These are phyloP conservation scores for Rhizopogon rudus DNA, from an alignment of 768 basidiomycete species.

Conservation along the genomic window DNA sequence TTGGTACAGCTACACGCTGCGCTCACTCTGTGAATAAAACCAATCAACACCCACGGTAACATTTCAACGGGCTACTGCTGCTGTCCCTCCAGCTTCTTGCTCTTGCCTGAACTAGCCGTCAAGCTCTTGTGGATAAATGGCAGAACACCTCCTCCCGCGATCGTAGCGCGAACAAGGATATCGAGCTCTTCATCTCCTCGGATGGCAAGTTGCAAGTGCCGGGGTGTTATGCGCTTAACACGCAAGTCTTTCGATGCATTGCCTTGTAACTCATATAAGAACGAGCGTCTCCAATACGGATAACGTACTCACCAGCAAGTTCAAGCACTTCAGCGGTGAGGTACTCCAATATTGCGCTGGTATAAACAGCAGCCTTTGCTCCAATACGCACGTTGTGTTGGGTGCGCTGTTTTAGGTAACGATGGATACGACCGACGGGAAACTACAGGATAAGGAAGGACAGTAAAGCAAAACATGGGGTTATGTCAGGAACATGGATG, in stretches of 20 bases:
- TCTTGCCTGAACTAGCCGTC: constrained; percentile 46
- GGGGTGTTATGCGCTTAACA: constrained; percentile 94
- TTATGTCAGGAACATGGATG: constrained; percentile 1
- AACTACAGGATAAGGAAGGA: constrained; percentile 46
- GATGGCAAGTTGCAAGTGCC: constrained; percentile 93
- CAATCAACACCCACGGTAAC: neutral
- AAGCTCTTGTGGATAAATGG: constrained; percentile 88
- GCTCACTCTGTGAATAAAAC: no score
- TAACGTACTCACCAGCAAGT: constrained; percentile 67
- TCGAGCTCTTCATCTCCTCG: constrained; percentile 98
- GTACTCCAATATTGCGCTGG: constrained; percentile 94
- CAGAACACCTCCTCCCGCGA: constrained; percentile 84
- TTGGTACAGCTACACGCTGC: no score
- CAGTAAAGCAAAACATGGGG: neutral
- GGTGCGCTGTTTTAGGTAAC: constrained; percentile 88
- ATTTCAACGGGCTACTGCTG: constrained; percentile 6
- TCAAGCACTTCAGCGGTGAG: constrained; percentile 95
- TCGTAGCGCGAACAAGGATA: constrained; percentile 88
- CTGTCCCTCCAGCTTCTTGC: constrained; percentile 37
- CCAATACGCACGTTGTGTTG: constrained; percentile 94
- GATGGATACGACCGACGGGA: constrained; percentile 96
- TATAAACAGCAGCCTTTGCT: constrained; percentile 96
- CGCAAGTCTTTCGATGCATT: constrained; percentile 97
- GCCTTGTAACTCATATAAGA: constrained; percentile 38
- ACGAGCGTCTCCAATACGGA: neutral